Conservation (phyloP, 2,329 filamentous ascomycete genomes). For the Diaporthe citriasiana region DNA sequence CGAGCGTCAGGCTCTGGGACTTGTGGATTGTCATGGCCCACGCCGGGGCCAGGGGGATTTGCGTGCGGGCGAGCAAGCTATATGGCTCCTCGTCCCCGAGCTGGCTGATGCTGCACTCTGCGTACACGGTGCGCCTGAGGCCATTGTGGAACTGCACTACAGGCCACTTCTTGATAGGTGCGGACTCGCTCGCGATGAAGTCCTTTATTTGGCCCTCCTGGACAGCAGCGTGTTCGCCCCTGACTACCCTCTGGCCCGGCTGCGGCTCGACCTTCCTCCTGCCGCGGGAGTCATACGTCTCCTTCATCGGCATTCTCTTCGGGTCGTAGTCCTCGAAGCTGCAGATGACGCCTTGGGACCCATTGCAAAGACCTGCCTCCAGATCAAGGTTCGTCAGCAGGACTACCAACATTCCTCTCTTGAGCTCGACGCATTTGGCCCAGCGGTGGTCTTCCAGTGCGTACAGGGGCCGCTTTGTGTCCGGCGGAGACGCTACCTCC, state of each 20-base stretch:
- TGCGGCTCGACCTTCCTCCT: slow-evolving; percentile 10
- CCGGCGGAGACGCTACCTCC: slow-evolving; percentile 29
- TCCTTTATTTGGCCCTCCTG: slow-evolving; percentile 54
- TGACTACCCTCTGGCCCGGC: slow-evolving; percentile 45
- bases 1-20: slow-evolving; percentile 73
- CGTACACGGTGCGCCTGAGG: slow-evolving; percentile 59
- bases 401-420: slow-evolving; percentile 66
- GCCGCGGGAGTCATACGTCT: background rate
- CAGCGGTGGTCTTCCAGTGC: slow-evolving; percentile 62
- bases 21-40: slow-evolving; percentile 77
- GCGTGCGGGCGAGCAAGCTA: slow-evolving; percentile 67
- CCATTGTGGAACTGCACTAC: slow-evolving; percentile 68
- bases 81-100: slow-evolving; percentile 61
- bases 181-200: slow-evolving; percentile 53
- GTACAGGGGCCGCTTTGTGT: slow-evolving; percentile 49
- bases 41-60: slow-evolving; percentile 70
- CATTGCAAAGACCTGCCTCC: slow-evolving; percentile 58
- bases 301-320: slow-evolving; percentile 47
- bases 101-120: slow-evolving; percentile 64
- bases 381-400: slow-evolving; percentile 65
- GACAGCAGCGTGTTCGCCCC: slow-evolving; percentile 55
- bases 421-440: slow-evolving; percentile 59
- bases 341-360: slow-evolving; percentile 61
- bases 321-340: slow-evolving; percentile 57
- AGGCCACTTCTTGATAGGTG: slow-evolving; percentile 59